Evolutionary conservation across 2,329 filamentous ascomycete species (phyloP).

Genomic region (Huntiella abstrusa): DNA sequence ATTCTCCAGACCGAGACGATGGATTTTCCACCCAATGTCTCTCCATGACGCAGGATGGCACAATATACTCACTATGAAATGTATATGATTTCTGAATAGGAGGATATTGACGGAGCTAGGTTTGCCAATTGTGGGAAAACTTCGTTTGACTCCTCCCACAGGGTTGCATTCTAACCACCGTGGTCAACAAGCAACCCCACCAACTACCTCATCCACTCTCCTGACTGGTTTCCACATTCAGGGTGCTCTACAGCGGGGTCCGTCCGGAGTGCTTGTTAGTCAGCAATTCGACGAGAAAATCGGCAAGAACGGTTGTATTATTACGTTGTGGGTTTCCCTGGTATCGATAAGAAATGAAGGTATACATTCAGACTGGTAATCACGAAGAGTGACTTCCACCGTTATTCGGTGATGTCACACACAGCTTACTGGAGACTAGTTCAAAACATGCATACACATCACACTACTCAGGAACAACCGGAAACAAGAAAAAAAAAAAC

Average conservation of each 20-base stretch:
- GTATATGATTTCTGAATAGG: background rate
- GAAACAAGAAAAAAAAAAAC: background rate
- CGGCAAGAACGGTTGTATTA: too few relatives aligned
- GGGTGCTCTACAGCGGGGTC: constrained; percentile 2
- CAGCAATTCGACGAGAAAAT: constrained; percentile 2
- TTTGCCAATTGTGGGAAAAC: constrained; percentile 11
- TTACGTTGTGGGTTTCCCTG: background rate
- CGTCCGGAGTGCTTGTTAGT: background rate
- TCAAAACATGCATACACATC: too few relatives aligned
- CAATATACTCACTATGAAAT: too few relatives aligned
- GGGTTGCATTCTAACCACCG: constrained; percentile 9
- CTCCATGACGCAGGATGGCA: too few relatives aligned
- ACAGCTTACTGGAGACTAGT: background rate
- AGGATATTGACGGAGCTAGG: constrained; percentile 9
- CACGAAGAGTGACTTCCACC: background rate
- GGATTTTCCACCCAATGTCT: background rate
- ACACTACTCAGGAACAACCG: too few relatives aligned
- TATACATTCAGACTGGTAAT: background rate
- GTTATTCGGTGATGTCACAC: background rate
- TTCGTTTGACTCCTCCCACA: constrained; percentile 9
- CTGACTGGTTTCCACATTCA: constrained; percentile 10
- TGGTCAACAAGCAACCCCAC: constrained; percentile 1
- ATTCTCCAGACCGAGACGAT: background rate
- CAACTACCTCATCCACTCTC: background rate
- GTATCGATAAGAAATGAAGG: background rate